Evolutionary conservation across 2,329 filamentous ascomycete species (phyloP), one percentile per base, ranked within the genome.

Genomic region (Aspergillus piperis): DNA sequence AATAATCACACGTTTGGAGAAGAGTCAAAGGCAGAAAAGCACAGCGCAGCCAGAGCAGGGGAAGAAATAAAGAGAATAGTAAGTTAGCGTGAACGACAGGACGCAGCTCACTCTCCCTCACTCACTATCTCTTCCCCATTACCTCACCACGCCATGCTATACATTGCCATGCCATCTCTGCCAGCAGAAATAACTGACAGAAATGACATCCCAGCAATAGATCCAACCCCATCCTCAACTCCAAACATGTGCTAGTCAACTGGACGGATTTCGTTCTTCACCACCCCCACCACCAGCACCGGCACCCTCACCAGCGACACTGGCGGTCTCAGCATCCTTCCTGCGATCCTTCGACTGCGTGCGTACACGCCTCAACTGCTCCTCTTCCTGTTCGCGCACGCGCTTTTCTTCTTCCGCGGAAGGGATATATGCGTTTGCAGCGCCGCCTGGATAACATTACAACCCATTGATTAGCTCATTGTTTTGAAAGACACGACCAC

Each of bases 391-490:
- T 68, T 73, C 58, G 47, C 71, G 65, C 61, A 70, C 58, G 30
- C 52, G 64, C 70, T 68, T 68, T 60, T 71, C 57, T 64, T 70
- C 67, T 56, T 68, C 57, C 63, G 70, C 52, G 62, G 63, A 54
- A 38, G 64, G 65, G 30, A 67, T 59, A 30, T 75, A 76, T 15
- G 72, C 71, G 58, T 77, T 77, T 44, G 75, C 75, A 13, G 66
- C 73, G 17, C 75, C 75, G 30, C 75, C 75, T 77, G 11, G 5
- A 54, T 15, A 30, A 30, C 25, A 41, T 54, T 10, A 39, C 39
- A 19, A 19, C 23, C 3, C 38, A 58, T n/a, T 56, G 49, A 23
- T 64, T 17, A 57, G 42, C 49, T 54, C 15, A 36, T 36, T 27
- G 7, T 27, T 27, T 8, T 0, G 1, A 3, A 27, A 27, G 25